Evolutionary conservation across 2,329 filamentous ascomycete species (phyloP).

Genomic region (Penicillium sp.): DNA sequence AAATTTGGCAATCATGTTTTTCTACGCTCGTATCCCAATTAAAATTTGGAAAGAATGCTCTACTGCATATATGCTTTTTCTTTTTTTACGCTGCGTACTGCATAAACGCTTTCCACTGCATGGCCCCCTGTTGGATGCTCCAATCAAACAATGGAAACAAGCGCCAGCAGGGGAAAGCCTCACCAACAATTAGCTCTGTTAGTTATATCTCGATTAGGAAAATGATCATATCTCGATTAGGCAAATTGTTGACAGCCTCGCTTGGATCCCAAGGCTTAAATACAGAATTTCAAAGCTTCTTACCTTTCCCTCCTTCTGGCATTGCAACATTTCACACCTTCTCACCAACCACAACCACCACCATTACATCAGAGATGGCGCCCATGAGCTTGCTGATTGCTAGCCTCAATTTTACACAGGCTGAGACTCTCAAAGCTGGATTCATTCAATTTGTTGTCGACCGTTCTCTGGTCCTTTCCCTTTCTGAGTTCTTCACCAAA

Average conservation of each 20-base stretch:
- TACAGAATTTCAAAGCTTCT: neutral
- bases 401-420: neutral
- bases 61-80: too few species aligned
- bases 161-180: neutral
- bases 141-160: neutral
- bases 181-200: neutral
- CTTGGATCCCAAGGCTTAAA: neutral
- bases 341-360: neutral
- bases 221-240: neutral
- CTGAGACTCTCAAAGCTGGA: neutral
- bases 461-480: too few species aligned
- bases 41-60: too few species aligned
- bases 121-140: neutral
- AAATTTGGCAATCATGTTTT: too few species aligned
- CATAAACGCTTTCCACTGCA: neutral
- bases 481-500: neutral
- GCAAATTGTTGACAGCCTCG: neutral
- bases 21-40: too few species aligned
- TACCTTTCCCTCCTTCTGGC: neutral
- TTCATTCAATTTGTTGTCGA: neutral
- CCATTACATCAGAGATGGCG: neutral
- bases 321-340: neutral
- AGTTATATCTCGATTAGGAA: neutral
- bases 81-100: neutral
- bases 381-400: neutral